Evolutionary conservation across 2,329 filamentous ascomycete genomes (phyloP).

Genomic region (Rhinocladiella similis): DNA sequence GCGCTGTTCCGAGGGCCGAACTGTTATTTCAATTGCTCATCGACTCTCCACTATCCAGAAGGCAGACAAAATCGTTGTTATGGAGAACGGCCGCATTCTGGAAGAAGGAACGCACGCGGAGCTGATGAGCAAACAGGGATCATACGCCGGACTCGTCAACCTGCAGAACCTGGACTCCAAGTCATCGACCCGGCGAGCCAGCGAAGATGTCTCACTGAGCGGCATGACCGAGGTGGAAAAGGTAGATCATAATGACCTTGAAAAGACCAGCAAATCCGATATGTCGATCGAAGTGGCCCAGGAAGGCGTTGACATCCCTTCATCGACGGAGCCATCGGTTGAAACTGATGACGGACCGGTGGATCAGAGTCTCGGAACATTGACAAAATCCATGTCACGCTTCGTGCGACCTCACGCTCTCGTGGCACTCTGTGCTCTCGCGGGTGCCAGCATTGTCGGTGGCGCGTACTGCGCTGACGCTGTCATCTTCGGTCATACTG

Average conservation of each 20-base stretch:
- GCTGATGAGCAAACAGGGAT: conserved; percentile 64
- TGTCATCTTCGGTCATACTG: conserved; percentile 61
- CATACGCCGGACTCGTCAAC: conserved; percentile 80
- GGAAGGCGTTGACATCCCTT: conserved; percentile 28
- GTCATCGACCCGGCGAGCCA: not conserved
- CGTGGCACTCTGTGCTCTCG: conserved; percentile 49
- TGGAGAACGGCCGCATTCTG: conserved; percentile 75
- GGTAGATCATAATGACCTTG: not conserved
- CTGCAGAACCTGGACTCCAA: conserved; percentile 46
- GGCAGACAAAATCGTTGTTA: conserved; percentile 87
- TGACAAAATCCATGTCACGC: conserved; percentile 31
- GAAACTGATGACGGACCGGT: conserved; percentile 32
- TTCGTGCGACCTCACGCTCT: conserved; percentile 47
- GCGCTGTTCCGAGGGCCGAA: conserved; percentile 73
- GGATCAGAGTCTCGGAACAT: not conserved
- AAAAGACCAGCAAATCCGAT: not conserved
- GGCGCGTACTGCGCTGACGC: conserved; percentile 59
- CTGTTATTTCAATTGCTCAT: conserved; percentile 86
- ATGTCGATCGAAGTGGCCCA: not conserved
- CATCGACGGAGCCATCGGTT: not conserved
- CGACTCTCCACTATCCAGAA: conserved; percentile 82
- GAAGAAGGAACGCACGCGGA: conserved; percentile 82
- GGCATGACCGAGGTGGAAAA: not conserved
- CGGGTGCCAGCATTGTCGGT: conserved; percentile 55
- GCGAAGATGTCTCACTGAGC: not conserved